A percentile compares a stretch with the other conserved stretches of the same genome.
Evolutionary conservation across 257 asterid species (phyloP).

Genomic region (Perilla frutescens): DNA sequence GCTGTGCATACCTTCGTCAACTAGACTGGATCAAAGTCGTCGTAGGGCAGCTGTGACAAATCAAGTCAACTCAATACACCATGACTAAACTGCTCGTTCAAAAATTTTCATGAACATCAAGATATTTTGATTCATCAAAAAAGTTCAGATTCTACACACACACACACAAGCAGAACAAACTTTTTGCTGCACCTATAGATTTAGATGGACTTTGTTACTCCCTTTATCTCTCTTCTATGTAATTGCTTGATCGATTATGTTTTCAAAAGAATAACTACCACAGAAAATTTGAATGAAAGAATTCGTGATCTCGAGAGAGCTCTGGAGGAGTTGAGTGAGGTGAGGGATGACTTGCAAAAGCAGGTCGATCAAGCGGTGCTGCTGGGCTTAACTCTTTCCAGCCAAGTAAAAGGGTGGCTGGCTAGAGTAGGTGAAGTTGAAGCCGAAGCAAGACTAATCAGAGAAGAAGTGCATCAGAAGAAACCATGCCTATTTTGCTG

Average conservation of each 20-base stretch:
- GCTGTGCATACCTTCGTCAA: background rate
- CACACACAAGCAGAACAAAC: background rate
- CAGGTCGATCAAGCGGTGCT: slow-evolving; percentile 53
- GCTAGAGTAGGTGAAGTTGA: slow-evolving; percentile 50
- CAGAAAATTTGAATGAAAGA: slow-evolving; percentile 36
- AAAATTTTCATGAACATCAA: no score
- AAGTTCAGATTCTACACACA: background rate
- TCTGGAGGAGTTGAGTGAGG: slow-evolving; percentile 46
- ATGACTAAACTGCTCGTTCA: no score
- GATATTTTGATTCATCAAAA: background rate
- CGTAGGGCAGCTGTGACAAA: background rate
- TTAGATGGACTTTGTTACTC: slow-evolving; percentile 37
- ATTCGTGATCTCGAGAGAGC: slow-evolving; percentile 43
- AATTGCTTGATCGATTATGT: slow-evolving; percentile 12
- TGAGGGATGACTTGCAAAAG: slow-evolving; percentile 51
- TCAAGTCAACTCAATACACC: no score
- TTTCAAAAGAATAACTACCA: slow-evolving; percentile 16
- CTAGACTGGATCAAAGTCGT: background rate
- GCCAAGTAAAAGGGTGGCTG: slow-evolving; percentile 59
- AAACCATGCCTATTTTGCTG: slow-evolving; percentile 32
- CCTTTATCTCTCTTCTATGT: slow-evolving; percentile 26
- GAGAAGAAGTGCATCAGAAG: slow-evolving; percentile 35
- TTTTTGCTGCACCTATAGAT: background rate
- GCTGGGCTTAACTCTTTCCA: slow-evolving; percentile 47
- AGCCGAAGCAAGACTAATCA: slow-evolving; percentile 41